These are phyloP conservation scores for Citrullus mucosospermus DNA, from an alignment of 306 rosid species.

Conservation along the genomic window DNA sequence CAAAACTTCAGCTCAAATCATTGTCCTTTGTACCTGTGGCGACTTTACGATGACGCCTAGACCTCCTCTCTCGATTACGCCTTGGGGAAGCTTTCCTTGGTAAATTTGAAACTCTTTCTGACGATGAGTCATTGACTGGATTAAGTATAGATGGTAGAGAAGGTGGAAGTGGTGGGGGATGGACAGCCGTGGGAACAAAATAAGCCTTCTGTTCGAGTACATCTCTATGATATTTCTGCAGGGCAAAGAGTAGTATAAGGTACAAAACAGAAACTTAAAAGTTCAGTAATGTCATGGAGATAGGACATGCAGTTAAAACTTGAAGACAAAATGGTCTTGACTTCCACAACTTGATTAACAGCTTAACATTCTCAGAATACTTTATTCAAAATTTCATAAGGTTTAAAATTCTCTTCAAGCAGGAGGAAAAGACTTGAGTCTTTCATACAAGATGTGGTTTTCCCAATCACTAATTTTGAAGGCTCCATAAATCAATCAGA, in stretches of 20 bases:
- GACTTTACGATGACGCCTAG: slow-evolving; percentile 67
- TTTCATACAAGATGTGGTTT: not conserved
- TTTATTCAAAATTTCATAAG: not conserved
- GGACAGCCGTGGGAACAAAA: slow-evolving; percentile 14
- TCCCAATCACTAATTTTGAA: not conserved
- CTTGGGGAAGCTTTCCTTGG: slow-evolving; percentile 38
- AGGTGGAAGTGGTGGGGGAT: slow-evolving; percentile 32
- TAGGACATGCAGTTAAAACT: not conserved
- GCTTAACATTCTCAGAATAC: not conserved
- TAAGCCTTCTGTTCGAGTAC: slow-evolving; percentile 31
- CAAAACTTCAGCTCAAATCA: slow-evolving; percentile 34
- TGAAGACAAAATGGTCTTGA: not conserved
- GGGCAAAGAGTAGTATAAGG: not conserved
- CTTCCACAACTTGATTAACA: not conserved
- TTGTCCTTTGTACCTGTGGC: slow-evolving; percentile 31
- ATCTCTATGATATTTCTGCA: slow-evolving; percentile 80
- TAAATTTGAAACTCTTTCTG: slow-evolving; percentile 15
- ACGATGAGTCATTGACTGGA: slow-evolving; percentile 12
- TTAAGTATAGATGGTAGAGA: slow-evolving; percentile 5
- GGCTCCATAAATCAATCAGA: not conserved
- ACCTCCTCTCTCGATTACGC: slow-evolving; percentile 54
- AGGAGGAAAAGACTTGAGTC: not conserved
- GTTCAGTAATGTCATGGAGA: not conserved
- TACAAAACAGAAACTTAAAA: slow-evolving; percentile 1
- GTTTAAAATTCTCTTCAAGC: not conserved